Evolutionary conservation across 768 basidiomycete species (phyloP).

Genomic region (Clitopilus passeckerianus): DNA sequence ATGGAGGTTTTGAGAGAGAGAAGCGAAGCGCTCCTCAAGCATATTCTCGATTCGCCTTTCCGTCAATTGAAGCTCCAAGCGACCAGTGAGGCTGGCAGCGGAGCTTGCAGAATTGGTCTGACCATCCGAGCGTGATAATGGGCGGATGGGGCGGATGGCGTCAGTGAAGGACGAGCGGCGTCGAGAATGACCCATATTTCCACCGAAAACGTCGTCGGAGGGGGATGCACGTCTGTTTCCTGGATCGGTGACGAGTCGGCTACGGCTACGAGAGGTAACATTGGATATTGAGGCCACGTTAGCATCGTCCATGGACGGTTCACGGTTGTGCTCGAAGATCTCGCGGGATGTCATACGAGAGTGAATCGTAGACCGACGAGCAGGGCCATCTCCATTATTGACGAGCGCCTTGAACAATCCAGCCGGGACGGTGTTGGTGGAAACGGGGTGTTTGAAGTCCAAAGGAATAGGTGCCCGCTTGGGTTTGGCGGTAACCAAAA

Average conservation of each 20-base stretch:
- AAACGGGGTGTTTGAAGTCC: conserved; percentile 57
- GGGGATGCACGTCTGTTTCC: conserved; percentile 23
- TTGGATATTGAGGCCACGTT: conserved; percentile 67
- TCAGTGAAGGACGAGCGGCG: conserved; percentile 57
- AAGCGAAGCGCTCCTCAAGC: conserved; percentile 65
- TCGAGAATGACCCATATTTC: conserved; percentile 28
- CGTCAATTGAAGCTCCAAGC: conserved; percentile 54
- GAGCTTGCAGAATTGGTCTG: conserved; percentile 40
- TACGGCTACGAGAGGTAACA: conserved; percentile 44
- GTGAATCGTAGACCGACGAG: conserved; percentile 58
- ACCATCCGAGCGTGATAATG: conserved; percentile 20
- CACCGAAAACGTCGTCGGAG: conserved; percentile 32
- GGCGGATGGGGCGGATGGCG: conserved; percentile 30
- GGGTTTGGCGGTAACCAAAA: conserved; percentile 26
- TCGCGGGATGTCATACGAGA: conserved; percentile 75
- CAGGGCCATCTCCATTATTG: conserved; percentile 55
- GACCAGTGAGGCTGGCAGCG: conserved; percentile 47
- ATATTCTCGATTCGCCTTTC: conserved; percentile 60
- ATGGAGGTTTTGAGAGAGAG: conserved; percentile 35
- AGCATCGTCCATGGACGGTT: conserved; percentile 75
- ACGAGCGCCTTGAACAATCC: conserved; percentile 81
- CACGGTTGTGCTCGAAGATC: conserved; percentile 59
- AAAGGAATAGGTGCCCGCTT: conserved; percentile 74
- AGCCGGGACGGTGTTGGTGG: conserved; percentile 76
- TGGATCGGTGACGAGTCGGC: conserved; percentile 57